Conservation (phyloP, 1,284 basidiomycete genomes). For the Ceratobasidium sp. region DNA sequence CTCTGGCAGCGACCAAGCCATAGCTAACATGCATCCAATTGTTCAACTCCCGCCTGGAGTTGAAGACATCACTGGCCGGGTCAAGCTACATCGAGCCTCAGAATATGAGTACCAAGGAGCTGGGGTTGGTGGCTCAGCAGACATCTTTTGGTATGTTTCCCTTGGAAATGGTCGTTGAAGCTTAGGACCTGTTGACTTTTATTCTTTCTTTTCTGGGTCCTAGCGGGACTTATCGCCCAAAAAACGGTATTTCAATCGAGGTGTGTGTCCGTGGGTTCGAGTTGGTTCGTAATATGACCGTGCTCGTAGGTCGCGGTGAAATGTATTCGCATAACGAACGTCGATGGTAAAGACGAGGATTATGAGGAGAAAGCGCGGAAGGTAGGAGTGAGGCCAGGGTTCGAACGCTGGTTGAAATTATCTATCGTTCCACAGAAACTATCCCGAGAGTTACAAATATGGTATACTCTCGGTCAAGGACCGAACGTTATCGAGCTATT, state of each 20-base stretch:
- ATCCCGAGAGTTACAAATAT: conserved; percentile 31
- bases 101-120: conserved; percentile 18
- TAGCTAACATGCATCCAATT: background rate
- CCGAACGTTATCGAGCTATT: conserved; percentile 24
- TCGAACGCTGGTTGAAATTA: background rate
- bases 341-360: background rate
- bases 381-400: background rate
- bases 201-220: background rate
- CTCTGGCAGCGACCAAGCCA: background rate
- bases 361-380: conserved; percentile 8
- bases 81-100: background rate
- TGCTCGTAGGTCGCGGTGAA: conserved; percentile 25
- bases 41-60: conserved; percentile 2
- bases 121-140: conserved; percentile 38
- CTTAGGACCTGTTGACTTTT: background rate
- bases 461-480: conserved; percentile 9
- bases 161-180: background rate
- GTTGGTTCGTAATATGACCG: background rate
- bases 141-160: conserved; percentile 26
- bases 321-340: conserved; percentile 3
- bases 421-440: conserved; percentile 9
- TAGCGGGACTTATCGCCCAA: conserved; percentile 6
- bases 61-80: conserved; percentile 24
- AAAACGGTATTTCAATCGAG: background rate
- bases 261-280: background rate